Conservation (phyloP, 192 early-diverging fungal genomes). For the Dimargaris cristalligena region DNA sequence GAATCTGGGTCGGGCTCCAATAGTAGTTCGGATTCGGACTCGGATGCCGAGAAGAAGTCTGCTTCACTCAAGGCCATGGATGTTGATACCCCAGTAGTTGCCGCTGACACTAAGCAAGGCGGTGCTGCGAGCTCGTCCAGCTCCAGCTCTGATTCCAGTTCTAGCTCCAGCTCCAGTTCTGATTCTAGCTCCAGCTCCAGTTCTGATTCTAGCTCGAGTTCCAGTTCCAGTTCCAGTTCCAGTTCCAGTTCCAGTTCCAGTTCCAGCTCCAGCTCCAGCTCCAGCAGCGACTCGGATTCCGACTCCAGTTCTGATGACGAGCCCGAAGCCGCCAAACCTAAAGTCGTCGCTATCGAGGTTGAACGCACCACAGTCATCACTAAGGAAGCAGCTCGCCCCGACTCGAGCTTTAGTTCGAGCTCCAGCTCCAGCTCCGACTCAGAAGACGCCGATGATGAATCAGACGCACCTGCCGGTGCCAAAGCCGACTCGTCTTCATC, state of each 20-base stretch:
- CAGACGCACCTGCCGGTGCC: neutral
- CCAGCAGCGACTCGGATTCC: conserved; percentile 1
- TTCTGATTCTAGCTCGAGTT: neutral
- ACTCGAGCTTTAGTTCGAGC: no score
- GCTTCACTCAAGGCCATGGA: neutral
- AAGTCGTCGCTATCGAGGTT: neutral
- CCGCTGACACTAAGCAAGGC: no score
- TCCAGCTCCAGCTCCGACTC: neutral
- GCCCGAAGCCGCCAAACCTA: neutral
- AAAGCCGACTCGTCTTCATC: conserved; percentile 13
- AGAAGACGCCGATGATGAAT: neutral
- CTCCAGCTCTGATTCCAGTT: neutral
- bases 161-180: neutral
- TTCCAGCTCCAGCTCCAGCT: no score
- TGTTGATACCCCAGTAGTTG: no score
- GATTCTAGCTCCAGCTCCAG: neutral
- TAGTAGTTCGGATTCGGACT: conserved; percentile 4
- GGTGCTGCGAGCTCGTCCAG: no score
- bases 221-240: no score
- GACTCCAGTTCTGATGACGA: conserved; percentile 2
- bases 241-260: conserved; percentile 11
- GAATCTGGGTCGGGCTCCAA: neutral
- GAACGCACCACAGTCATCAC: no score
- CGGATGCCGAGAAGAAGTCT: neutral
- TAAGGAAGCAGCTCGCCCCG: no score